A percentile compares a stretch with the other conserved stretches of the same genome.
phyloP scores from a whole-genome alignment of 768 basidiomycete species.

The Galerina marginata region DNA sequence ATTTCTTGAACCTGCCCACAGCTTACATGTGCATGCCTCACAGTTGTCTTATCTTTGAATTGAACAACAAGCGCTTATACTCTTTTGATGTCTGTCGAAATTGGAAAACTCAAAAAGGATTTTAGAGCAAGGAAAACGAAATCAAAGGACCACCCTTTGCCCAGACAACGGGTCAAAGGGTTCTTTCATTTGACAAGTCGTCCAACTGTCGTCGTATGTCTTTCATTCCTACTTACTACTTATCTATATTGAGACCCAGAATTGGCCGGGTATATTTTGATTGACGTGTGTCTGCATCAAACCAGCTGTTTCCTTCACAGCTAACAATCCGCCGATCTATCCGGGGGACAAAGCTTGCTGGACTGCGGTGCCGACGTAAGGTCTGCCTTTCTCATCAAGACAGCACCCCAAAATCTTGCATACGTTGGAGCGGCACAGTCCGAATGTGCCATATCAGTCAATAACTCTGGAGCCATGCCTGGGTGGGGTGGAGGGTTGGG shows the following conservation, averaged over 20 bases:
- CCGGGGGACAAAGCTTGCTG: background rate
- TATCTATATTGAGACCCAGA: background rate
- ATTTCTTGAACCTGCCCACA: too few species aligned
- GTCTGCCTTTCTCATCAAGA: background rate
- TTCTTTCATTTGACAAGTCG: background rate
- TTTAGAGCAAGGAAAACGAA: background rate
- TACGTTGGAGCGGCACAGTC: background rate
- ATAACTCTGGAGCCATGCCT: background rate
- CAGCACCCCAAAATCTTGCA: background rate
- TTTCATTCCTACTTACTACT: background rate
- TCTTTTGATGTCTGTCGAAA: background rate
- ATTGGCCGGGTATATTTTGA: background rate
- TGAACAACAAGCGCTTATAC: background rate
- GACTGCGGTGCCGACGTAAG: background rate
- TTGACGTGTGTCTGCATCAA: conserved; percentile 2
- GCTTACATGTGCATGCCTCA: too few species aligned
- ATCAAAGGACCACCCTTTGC: background rate
- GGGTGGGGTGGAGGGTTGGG: conserved; percentile 4
- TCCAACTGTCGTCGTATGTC: background rate
- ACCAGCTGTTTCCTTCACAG: background rate
- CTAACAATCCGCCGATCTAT: background rate
- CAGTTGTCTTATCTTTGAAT: background rate
- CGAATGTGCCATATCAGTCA: background rate
- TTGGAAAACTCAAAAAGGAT: background rate
- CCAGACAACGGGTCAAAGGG: background rate